These are phyloP conservation scores for Aspergillus asperescens DNA, from an alignment of 495 filamentous ascomycete species.

Conservation along the genomic window DNA sequence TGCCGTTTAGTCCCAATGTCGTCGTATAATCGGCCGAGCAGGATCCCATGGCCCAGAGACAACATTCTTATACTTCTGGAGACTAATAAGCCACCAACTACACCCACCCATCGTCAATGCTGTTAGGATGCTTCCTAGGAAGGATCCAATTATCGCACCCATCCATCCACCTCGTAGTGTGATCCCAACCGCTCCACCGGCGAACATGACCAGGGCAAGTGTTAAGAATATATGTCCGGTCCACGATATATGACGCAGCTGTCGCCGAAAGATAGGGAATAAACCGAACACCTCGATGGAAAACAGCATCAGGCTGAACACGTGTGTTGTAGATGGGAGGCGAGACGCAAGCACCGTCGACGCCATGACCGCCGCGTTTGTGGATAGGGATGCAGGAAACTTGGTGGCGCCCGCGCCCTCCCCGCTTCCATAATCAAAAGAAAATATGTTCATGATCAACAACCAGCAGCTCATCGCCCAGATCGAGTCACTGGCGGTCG, in stretches of 20 bases:
- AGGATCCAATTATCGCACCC: slow-evolving; percentile 62
- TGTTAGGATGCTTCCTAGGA: slow-evolving; percentile 65
- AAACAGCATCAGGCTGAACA: slow-evolving; percentile 93
- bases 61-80: slow-evolving; percentile 99
- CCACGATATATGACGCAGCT: slow-evolving; percentile 79
- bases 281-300: slow-evolving; percentile 95
- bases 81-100: slow-evolving; percentile 94
- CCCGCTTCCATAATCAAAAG: slow-evolving; percentile 86
- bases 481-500: slow-evolving; percentile 84
- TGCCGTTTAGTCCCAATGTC: slow-evolving; percentile 47
- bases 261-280: slow-evolving; percentile 89
- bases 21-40: slow-evolving; percentile 71
- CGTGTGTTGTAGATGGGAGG: slow-evolving; percentile 81
- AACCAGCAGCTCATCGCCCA: slow-evolving; percentile 95
- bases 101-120: slow-evolving; percentile 83
- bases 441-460: slow-evolving; percentile 91
- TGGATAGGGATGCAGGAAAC: slow-evolving; percentile 83
- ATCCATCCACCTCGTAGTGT: slow-evolving; percentile 69
- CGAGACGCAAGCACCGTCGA: slow-evolving; percentile 87
- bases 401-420: slow-evolving; percentile 45
- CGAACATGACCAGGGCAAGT: slow-evolving; percentile 68
- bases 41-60: slow-evolving; percentile 98
- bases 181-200: slow-evolving; percentile 72
- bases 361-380: slow-evolving; percentile 92
- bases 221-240: slow-evolving; percentile 75